These are phyloP conservation scores for Calophaca sinica DNA, from an alignment of 306 rosid species.

Conservation along the genomic window DNA sequence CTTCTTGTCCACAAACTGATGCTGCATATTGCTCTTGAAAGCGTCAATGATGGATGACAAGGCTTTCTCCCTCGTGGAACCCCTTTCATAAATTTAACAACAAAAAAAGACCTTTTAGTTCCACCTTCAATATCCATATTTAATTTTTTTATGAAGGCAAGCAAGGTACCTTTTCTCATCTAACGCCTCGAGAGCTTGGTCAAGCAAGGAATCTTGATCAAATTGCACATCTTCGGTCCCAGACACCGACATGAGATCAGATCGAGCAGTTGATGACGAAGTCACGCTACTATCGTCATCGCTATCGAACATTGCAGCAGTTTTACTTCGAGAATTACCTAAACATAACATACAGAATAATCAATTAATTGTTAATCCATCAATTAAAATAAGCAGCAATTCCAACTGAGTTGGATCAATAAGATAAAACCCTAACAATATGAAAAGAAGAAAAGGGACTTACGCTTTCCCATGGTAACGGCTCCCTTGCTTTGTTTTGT, in stretches of 20 bases:
- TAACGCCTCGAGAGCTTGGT: slow-evolving; percentile 86
- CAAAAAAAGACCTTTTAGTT: background rate
- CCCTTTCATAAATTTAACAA: slow-evolving; percentile 59
- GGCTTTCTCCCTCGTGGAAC: slow-evolving; percentile 85
- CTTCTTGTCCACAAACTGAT: slow-evolving; percentile 86
- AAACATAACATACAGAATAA: background rate
- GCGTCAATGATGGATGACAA: slow-evolving; percentile 68
- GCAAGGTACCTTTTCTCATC: slow-evolving; percentile 78
- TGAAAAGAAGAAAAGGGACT: slow-evolving; percentile 45
- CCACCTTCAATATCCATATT: slow-evolving; percentile 29
- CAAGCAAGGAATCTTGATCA: slow-evolving; percentile 76
- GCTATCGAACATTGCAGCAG: slow-evolving; percentile 67
- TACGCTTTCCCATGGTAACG: slow-evolving; percentile 88
- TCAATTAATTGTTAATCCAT: background rate
- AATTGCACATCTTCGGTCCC: slow-evolving; percentile 69
- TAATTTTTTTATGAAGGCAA: background rate
- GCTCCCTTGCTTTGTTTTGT: slow-evolving; percentile 14
- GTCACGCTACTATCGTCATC: slow-evolving; percentile 92
- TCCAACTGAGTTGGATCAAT: background rate
- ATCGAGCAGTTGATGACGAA: slow-evolving; percentile 76
- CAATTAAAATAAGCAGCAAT: background rate
- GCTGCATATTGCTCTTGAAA: slow-evolving; percentile 72
- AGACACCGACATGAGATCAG: slow-evolving; percentile 63
- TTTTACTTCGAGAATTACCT: slow-evolving; percentile 87
- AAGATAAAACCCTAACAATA: slow-evolving; percentile 30